A percentile compares a stretch with the other conserved stretches of the same genome.
Evolutionary conservation across 2,329 filamentous ascomycete species (phyloP).

Genomic region (Sporothrix humicola): DNA sequence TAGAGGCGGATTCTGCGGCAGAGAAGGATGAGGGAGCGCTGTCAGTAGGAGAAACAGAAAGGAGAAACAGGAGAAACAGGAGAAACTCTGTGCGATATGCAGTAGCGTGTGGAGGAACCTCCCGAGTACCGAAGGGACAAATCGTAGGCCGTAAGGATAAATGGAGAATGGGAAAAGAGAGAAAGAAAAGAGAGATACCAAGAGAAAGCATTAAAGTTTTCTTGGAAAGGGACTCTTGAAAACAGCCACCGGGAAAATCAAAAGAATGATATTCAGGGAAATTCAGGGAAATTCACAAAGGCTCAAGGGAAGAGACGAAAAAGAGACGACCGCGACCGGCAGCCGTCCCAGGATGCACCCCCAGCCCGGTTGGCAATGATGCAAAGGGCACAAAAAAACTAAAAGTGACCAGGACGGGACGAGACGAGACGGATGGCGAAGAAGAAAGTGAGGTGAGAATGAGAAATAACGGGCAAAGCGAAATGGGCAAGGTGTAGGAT

Average conservation of each 20-base stretch:
- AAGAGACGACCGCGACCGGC: conserved; percentile 1
- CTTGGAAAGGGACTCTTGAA: neutral
- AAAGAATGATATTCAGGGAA: conserved; percentile 3
- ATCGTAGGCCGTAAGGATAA: too few relatives aligned
- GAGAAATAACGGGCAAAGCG: neutral
- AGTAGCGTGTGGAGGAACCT: conserved; percentile 11
- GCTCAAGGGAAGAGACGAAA: too few relatives aligned
- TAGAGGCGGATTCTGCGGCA: conserved; percentile 11
- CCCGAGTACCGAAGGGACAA: neutral
- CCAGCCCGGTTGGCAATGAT: conserved; percentile 15
- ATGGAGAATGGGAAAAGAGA: neutral
- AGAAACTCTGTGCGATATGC: neutral
- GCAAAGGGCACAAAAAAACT: too few relatives aligned
- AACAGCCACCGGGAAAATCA: conserved; percentile 15
- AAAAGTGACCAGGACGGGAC: neutral
- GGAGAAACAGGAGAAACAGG: neutral
- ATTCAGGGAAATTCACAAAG: neutral
- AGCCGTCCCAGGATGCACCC: neutral
- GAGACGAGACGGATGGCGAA: neutral
- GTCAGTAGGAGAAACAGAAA: too few relatives aligned
- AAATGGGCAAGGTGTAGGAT: neutral
- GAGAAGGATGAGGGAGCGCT: neutral
- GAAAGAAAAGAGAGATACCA: neutral
- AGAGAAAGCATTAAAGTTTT: neutral
- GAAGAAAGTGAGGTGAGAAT: neutral